These are phyloP conservation scores for Phytopythium delawarense DNA, from an alignment of 352 stramenopile genomes.

Conservation along the genomic window DNA sequence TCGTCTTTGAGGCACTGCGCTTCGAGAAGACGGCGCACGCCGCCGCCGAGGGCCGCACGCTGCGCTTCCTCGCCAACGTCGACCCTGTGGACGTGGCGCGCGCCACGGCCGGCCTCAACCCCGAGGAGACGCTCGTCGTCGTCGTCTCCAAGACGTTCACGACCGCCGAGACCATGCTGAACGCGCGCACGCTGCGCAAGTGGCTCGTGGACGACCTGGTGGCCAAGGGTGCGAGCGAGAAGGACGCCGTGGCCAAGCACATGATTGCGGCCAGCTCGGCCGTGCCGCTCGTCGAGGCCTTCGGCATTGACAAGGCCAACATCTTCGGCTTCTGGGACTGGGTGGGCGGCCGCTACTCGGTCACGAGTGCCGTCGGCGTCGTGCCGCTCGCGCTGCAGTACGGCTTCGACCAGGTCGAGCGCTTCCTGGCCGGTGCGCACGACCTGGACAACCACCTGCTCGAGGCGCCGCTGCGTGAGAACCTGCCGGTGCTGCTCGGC, in stretches of 20 bases:
- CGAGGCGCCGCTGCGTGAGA: constrained; percentile 87
- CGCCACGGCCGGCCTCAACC: constrained; percentile 88
- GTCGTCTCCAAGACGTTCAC: constrained; percentile 99
- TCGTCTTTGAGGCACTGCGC: constrained; percentile 94
- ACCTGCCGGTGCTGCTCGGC: constrained; percentile 97
- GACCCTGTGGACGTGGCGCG: constrained; percentile 96
- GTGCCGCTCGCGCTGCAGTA: constrained; percentile 96
- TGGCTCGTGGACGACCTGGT: constrained; percentile 94
- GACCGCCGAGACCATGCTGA: constrained; percentile 99
- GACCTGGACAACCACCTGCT: constrained; percentile 98
- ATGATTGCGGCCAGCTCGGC: constrained; percentile 90
- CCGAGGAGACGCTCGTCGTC: constrained; percentile 95
- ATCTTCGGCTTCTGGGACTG: constrained; percentile 99
- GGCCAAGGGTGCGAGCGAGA: constrained; percentile 72
- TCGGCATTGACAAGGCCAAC: constrained; percentile 94
- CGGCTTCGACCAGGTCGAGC: constrained; percentile 87
- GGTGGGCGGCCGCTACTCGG: constrained; percentile 97
- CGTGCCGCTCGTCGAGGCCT: constrained; percentile 81
- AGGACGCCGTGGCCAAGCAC: constrained; percentile 91
- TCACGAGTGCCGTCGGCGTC: constrained; percentile 96
- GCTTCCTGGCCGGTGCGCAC: constrained; percentile 95
- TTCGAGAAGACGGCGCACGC: constrained; percentile 85
- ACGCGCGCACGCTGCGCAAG: constrained; percentile 93
- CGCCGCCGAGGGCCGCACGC: constrained; percentile 72
- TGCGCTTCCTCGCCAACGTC: constrained; percentile 98